These are phyloP conservation scores for Umbelopsis sp. DNA, from an alignment of 192 early-diverging fungal genomes.

Conservation along the genomic window DNA sequence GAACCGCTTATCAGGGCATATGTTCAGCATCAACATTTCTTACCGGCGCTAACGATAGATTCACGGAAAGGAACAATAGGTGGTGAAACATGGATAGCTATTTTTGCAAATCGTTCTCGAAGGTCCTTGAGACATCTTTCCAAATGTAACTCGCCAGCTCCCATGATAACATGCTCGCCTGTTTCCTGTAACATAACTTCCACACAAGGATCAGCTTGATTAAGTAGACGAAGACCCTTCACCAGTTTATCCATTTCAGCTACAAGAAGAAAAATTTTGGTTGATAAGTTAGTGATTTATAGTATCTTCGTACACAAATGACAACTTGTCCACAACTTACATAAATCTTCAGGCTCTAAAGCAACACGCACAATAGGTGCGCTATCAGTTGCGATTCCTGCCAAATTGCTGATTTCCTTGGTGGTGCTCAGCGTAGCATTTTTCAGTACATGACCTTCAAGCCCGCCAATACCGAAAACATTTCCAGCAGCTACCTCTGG, in stretches of 20 bases:
- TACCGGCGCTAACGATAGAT: slow-evolving; percentile 63
- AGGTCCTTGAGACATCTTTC: slow-evolving; percentile 96
- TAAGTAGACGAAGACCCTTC: slow-evolving; percentile 85
- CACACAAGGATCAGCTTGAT: slow-evolving; percentile 94
- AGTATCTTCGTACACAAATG: neutral
- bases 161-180: slow-evolving; percentile 95
- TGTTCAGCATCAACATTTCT: neutral
- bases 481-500: slow-evolving; percentile 91
- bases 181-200: slow-evolving; percentile 91
- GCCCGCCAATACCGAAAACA: slow-evolving; percentile 90
- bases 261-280: neutral
- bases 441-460: slow-evolving; percentile 92
- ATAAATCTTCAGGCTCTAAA: slow-evolving; percentile 88
- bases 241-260: slow-evolving; percentile 84
- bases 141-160: slow-evolving; percentile 96
- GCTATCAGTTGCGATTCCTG: slow-evolving; percentile 59
- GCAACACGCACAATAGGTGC: slow-evolving; percentile 97
- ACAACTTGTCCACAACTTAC: slow-evolving; percentile 25
- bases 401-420: slow-evolving; percentile 76
- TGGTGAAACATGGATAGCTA: slow-evolving; percentile 90
- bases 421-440: slow-evolving; percentile 87
- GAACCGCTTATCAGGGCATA: no score
- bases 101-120: slow-evolving; percentile 90
- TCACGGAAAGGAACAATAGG: slow-evolving; percentile 98
- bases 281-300: neutral